Percentiles rank a stretch among this genome's conserved stretches.
Conservation (phyloP, 257 asterid genomes). For the Capsicum rhomboideum region DNA sequence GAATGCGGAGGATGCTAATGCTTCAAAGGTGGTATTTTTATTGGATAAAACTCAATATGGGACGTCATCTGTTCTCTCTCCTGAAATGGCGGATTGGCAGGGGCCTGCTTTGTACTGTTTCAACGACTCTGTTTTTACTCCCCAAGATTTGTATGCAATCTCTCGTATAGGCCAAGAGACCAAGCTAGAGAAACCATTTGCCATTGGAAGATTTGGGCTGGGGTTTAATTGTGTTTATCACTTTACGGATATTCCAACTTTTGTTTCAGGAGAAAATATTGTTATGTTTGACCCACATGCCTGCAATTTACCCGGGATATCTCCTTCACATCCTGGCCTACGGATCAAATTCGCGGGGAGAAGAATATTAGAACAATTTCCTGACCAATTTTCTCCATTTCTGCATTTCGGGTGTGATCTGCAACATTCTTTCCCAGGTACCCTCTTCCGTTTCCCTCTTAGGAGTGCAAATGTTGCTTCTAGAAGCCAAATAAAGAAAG, state of each 20-base stretch:
- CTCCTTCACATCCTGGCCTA: constrained; percentile 96
- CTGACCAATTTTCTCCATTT: constrained; percentile 96
- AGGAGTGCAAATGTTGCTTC: constrained; percentile 67
- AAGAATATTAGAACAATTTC: constrained; percentile 80
- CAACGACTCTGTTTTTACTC: constrained; percentile 86
- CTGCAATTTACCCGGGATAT: constrained; percentile 84
- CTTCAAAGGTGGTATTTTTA: constrained; percentile 73
- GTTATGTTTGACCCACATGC: constrained; percentile 99
- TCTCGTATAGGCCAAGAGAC: constrained; percentile 99
- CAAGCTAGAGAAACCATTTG: constrained; percentile 92
- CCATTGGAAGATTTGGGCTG: constrained; percentile 96
- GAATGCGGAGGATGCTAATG: constrained; percentile 97
- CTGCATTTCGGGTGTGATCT: constrained; percentile 90
- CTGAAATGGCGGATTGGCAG: constrained; percentile 99
- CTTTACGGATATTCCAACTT: constrained; percentile 86
- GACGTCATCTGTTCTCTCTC: constrained; percentile 87
- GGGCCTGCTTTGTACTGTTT: constrained; percentile 98
- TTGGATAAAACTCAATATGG: constrained; percentile 94
- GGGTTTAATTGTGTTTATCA: constrained; percentile 95
- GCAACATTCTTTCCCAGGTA: constrained; percentile 77
- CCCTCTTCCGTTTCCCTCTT: constrained; percentile 93
- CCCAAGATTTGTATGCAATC: constrained; percentile 94
- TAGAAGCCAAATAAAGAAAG: constrained; percentile 90
- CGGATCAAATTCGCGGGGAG: constrained; percentile 76
- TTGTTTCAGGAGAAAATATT: constrained; percentile 94